Conservation (phyloP, 306 rosid genomes). For the Canavalia gladiata region DNA sequence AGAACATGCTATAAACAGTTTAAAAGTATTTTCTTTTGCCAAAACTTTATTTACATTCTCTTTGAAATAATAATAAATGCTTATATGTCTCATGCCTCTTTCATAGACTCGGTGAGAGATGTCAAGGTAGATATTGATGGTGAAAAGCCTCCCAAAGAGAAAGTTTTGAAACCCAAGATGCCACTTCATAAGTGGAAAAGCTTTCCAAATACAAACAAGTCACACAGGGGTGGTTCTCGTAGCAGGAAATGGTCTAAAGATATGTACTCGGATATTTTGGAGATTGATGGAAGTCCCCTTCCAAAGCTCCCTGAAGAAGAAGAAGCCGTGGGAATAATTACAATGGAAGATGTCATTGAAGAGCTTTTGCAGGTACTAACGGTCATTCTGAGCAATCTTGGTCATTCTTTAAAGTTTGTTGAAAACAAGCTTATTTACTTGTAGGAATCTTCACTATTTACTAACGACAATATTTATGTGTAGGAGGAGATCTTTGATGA, state of each 20-base stretch:
- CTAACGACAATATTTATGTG: constrained; percentile 37
- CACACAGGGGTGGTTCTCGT: constrained; percentile 62
- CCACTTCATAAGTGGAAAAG: constrained; percentile 85
- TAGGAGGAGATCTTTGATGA: constrained; percentile 68
- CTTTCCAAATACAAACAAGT: constrained; percentile 62
- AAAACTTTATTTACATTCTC: not conserved
- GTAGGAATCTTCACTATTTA: not conserved
- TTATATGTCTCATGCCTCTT: constrained; percentile 30
- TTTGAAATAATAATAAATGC: constrained; percentile 9
- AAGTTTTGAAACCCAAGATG: constrained; percentile 67
- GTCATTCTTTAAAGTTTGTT: constrained; percentile 8
- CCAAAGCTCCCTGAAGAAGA: constrained; percentile 82
- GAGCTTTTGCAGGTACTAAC: constrained; percentile 87
- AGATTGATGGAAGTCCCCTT: constrained; percentile 75
- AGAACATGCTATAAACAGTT: constrained; percentile 36
- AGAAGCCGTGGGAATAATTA: constrained; percentile 89
- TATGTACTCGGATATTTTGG: constrained; percentile 86
- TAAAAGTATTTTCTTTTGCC: constrained; percentile 1
- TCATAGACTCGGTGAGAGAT: constrained; percentile 61
- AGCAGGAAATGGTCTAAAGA: constrained; percentile 83
- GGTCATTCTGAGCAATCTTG: constrained; percentile 14
- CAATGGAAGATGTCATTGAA: constrained; percentile 98
- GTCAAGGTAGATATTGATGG: constrained; percentile 79
- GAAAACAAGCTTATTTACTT: constrained; percentile 2
- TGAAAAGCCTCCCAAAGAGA: constrained; percentile 72